phyloP scores from a whole-genome alignment of 805 yeast species.

The Schwanniomyces polymorphus region DNA sequence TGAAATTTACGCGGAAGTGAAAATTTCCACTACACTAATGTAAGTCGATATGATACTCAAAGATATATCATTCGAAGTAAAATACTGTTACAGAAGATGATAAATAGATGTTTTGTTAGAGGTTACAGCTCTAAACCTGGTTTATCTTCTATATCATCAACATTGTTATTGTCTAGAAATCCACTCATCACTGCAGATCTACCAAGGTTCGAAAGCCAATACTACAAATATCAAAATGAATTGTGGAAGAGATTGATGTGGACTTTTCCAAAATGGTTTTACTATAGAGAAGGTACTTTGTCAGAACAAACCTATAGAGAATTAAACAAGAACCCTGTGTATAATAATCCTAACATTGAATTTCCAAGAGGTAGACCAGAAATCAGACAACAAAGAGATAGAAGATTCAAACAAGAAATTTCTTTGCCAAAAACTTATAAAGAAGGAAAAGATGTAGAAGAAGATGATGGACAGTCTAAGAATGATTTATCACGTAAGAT shows the following conservation, averaged over 20 bases:
- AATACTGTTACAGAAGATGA: slow-evolving; percentile 4
- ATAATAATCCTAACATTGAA: slow-evolving; percentile 71
- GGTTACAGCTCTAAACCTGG: slow-evolving; percentile 12
- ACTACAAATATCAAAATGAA: slow-evolving; percentile 80
- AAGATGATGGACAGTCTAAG: slow-evolving; percentile 29
- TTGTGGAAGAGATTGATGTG: slow-evolving; percentile 90
- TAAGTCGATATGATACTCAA: background rate
- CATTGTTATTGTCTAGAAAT: slow-evolving; percentile 70
- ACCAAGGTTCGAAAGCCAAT: slow-evolving; percentile 68
- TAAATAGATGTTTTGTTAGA: slow-evolving; percentile 8
- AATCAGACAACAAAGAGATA: slow-evolving; percentile 83
- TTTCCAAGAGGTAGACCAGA: slow-evolving; percentile 86
- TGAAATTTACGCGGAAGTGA: slow-evolving; percentile 12
- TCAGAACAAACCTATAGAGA: slow-evolving; percentile 78
- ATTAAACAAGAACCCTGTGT: slow-evolving; percentile 74
- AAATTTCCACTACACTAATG: slow-evolving; percentile 10
- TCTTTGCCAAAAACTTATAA: slow-evolving; percentile 68
- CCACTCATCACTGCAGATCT: slow-evolving; percentile 84
- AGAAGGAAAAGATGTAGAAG: slow-evolving; percentile 28
- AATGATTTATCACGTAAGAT: slow-evolving; percentile 65
- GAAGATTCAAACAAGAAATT: slow-evolving; percentile 76
- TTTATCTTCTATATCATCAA: slow-evolving; percentile 35
- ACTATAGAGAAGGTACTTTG: slow-evolving; percentile 85
- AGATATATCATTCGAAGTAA: background rate
- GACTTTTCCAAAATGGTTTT: slow-evolving; percentile 94